Percentiles rank a stretch among this genome's conserved stretches.
These are phyloP conservation scores for Rosa hybrid DNA, from an alignment of 331 rosid genomes.

Conservation along the genomic window DNA sequence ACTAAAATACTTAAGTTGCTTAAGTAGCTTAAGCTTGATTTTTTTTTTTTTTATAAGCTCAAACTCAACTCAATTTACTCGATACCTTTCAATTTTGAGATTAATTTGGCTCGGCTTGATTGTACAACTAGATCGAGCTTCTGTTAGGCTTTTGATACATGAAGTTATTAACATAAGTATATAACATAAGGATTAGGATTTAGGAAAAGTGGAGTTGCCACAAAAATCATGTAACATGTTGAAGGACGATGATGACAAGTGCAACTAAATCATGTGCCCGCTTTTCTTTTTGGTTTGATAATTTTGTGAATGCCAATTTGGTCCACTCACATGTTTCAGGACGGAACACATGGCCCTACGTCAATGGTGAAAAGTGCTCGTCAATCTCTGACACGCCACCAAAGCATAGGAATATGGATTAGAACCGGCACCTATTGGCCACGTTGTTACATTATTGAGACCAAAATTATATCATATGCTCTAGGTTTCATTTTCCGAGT, in stretches of 20 bases:
- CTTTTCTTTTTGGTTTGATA: background rate
- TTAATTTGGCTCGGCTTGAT: too few relatives aligned
- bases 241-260: background rate
- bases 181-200: background rate
- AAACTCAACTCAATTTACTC: too few relatives aligned
- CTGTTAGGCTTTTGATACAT: background rate
- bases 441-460: too few relatives aligned
- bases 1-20: too few relatives aligned
- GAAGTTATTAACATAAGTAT: background rate
- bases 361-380: conserved; percentile 5
- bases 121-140: background rate
- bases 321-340: conserved; percentile 22
- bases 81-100: too few relatives aligned
- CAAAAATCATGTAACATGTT: background rate
- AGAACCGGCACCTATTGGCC: background rate
- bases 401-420: background rate
- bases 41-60: too few relatives aligned
- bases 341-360: background rate
- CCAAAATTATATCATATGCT: background rate
- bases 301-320: background rate
- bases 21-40: too few relatives aligned
- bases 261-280: conserved; percentile 1
- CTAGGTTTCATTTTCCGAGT: background rate
- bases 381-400: conserved; percentile 19
- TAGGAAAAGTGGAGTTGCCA: background rate